Base-by-base conservation (phyloP, 495 filamentous ascomycete genomes). In the Cairneyella variabilis region DNA sequence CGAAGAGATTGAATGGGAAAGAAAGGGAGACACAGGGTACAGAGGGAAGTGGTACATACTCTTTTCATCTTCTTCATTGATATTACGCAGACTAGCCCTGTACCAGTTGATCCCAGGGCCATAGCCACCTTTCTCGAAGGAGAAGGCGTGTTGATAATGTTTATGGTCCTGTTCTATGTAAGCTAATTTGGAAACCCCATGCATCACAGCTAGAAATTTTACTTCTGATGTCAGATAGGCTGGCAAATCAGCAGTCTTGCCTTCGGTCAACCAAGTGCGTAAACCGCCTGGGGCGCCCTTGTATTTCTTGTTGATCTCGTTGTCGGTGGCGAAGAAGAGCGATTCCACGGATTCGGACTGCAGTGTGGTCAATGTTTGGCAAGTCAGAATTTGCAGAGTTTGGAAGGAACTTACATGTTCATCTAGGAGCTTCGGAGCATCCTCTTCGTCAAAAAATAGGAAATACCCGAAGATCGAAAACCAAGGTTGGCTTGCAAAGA, bases 381-480 rank as follows among this genome's bases (percentile, higher is more conserved):
- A 39, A 48, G 44, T 55, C 44, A 55, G 21, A 55, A 48, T 48
- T 27, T 55, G 36, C 36, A 55, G 43, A 55, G 53, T 49, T 40
- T 55, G 53, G 53, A 55, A 55, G 37, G 48, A 51, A 51, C 46
- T 51, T 45, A 34, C 57, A 53, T 60, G 50, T 37, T 50, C 46
- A 42, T 52, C 47, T 41, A 60, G 39, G 39, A 60, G 41, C 50
- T 54, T 46, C 9, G 49, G 25, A 49, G 59, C 49, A 51, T 62
- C 55, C n/a, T 54, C 54, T 43, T 53, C 51, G 21, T 54, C 36
- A 46, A 59, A 59, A 41, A 59, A 62, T 39, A 54, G 42, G 48
- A 52, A 62, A 53, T 64, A 64, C 1, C 55, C 62, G 18, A 56
- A 51, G 32, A 54, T 54, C n/a, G 53, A 46, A 54, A 64, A 22